These are phyloP conservation scores for Umbilicus rupestris DNA, from an alignment of 164 flowering plant species.

Conservation along the genomic window DNA sequence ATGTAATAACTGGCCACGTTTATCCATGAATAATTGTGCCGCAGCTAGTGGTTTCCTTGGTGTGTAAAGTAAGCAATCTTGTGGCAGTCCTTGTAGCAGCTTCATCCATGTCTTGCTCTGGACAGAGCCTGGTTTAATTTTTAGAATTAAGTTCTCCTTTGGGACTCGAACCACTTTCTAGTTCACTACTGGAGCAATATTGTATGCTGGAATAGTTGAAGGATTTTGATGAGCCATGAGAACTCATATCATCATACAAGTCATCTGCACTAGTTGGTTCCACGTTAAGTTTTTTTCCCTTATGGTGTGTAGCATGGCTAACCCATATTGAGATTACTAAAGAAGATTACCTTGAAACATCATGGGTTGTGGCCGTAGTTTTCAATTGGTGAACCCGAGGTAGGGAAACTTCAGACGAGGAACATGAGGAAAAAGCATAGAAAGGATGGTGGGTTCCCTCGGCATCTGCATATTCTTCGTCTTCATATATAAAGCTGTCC, in stretches of 20 bases:
- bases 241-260: conserved; percentile 46
- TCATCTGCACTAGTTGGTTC: conserved; percentile 28
- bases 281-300: background rate
- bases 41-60: conserved; percentile 17
- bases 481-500: conserved; percentile 27
- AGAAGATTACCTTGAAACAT: conserved; percentile 41
- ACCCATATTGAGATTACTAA: background rate
- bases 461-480: conserved; percentile 26
- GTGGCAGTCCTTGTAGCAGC: background rate
- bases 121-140: conserved; percentile 43
- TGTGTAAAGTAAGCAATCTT: background rate
- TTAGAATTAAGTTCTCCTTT: conserved; percentile 18
- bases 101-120: conserved; percentile 16
- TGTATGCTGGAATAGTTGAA: conserved; percentile 34
- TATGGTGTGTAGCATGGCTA: background rate
- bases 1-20: conserved; percentile 61
- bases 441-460: conserved; percentile 30
- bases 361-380: background rate
- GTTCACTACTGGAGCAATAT: conserved; percentile 32
- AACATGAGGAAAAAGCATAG: conserved; percentile 28
- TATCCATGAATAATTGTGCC: conserved; percentile 39
- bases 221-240: conserved; percentile 43
- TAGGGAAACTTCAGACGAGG: conserved; percentile 51
- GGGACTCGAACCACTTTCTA: conserved; percentile 17
- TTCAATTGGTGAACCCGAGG: conserved; percentile 14